phyloP scores from a whole-genome alignment of 2,329 filamentous ascomycete species.

The Xylaria sp. region DNA sequence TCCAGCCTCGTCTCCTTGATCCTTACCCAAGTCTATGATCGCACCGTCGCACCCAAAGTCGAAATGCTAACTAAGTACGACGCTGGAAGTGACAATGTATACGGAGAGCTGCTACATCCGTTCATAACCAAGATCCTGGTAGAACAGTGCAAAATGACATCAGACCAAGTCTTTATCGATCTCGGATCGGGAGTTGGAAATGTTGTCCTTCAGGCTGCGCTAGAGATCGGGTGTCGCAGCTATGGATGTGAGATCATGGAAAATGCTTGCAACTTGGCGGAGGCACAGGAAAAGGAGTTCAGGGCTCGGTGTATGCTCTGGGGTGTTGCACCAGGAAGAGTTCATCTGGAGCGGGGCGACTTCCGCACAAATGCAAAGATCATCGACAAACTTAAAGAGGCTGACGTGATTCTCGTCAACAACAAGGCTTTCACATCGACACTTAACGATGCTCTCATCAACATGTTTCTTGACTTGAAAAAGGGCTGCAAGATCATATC shows the following conservation, averaged over 20 bases:
- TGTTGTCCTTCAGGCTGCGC: slow-evolving; percentile 89
- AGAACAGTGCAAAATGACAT: slow-evolving; percentile 76
- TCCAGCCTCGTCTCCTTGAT: slow-evolving; percentile 79
- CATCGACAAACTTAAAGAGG: slow-evolving; percentile 74
- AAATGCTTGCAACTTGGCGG: slow-evolving; percentile 82
- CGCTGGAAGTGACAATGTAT: slow-evolving; percentile 90
- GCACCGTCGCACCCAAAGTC: slow-evolving; percentile 88
- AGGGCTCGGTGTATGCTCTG: slow-evolving; percentile 83
- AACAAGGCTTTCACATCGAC: slow-evolving; percentile 94
- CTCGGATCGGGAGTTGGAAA: slow-evolving; percentile 96
- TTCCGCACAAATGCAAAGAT: slow-evolving; percentile 79
- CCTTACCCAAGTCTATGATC: slow-evolving; percentile 85
- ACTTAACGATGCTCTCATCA: slow-evolving; percentile 82
- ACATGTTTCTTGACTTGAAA: slow-evolving; percentile 93
- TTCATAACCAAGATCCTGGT: slow-evolving; percentile 85
- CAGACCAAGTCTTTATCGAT: slow-evolving; percentile 88
- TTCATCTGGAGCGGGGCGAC: slow-evolving; percentile 82
- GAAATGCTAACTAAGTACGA: slow-evolving; percentile 84
- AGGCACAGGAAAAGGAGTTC: slow-evolving; percentile 83
- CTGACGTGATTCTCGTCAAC: slow-evolving; percentile 96
- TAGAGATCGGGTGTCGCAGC: slow-evolving; percentile 91
- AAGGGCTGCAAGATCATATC: slow-evolving; percentile 88
- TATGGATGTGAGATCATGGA: slow-evolving; percentile 98
- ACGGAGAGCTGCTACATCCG: slow-evolving; percentile 86
- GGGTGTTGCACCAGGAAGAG: slow-evolving; percentile 80